Conservation (phyloP, 768 basidiomycete species). For the Cystobasidium ongulense region DNA sequence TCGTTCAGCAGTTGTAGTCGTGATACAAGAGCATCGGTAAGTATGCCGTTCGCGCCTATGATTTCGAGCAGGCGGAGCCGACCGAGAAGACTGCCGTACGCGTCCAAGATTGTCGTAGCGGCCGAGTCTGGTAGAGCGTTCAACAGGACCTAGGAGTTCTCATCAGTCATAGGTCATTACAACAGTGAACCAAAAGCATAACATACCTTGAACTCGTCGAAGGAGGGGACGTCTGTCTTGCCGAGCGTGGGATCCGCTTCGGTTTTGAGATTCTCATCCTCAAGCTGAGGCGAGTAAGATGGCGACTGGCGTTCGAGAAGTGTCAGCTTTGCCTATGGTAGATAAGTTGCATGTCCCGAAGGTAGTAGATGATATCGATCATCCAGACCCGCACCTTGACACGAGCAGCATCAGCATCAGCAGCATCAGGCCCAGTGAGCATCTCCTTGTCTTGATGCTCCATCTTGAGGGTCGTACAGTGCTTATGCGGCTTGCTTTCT, state of each 20-base stretch:
- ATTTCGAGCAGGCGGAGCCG: not conserved
- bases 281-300: not conserved
- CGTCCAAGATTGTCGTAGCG: not conserved
- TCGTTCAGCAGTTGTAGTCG: not conserved
- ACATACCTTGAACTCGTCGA: not conserved
- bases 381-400: not conserved
- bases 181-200: not conserved
- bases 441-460: not conserved
- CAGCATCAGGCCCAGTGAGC: not conserved
- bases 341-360: not conserved
- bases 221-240: not conserved
- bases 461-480: not conserved
- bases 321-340: too few species aligned
- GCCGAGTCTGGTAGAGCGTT: not conserved
- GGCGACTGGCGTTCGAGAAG: not conserved
- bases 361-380: not conserved
- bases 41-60: not conserved
- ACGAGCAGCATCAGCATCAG: not conserved
- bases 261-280: not conserved
- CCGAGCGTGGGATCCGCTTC: not conserved
- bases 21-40: not conserved
- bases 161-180: not conserved
- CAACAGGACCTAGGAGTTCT: not conserved
- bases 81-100: not conserved
- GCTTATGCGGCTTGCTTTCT: not conserved